These are phyloP conservation scores for Aspergillus pseudonomiae DNA, from an alignment of 2,329 filamentous ascomycete genomes.

Conservation along the genomic window DNA sequence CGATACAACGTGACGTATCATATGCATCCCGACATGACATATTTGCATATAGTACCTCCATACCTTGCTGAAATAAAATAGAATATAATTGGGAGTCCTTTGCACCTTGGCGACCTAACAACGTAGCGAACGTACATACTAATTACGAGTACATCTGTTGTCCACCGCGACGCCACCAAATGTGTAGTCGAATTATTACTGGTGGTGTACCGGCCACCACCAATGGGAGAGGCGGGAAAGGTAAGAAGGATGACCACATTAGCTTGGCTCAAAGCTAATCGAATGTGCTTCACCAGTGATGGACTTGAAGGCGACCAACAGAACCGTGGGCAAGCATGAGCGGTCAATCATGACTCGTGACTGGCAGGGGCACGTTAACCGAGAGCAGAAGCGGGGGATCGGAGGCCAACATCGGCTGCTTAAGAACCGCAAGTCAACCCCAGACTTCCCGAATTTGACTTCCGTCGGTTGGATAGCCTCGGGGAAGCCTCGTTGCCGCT, in stretches of 20 bases:
- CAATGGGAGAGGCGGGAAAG: too few species aligned
- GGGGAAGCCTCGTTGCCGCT: slow-evolving; percentile 16
- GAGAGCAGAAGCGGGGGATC: slow-evolving; percentile 16
- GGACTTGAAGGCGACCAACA: not conserved
- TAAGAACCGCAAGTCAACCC: slow-evolving; percentile 5
- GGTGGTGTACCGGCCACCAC: too few species aligned
- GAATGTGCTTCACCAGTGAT: not conserved
- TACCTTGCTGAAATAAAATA: too few species aligned
- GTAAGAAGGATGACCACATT: not conserved
- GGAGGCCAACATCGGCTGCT: slow-evolving; percentile 23
- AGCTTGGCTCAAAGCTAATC: not conserved
- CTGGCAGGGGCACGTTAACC: slow-evolving; percentile 10
- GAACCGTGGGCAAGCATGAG: not conserved
- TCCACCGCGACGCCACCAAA: too few species aligned
- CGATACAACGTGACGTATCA: not conserved
- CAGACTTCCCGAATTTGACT: slow-evolving; percentile 27
- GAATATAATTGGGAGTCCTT: too few species aligned
- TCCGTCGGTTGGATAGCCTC: slow-evolving; percentile 28
- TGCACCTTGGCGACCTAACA: too few species aligned
- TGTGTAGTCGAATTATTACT: too few species aligned
- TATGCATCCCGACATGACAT: not conserved
- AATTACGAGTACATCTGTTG: too few species aligned
- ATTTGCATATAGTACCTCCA: too few species aligned
- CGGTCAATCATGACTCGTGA: not conserved
- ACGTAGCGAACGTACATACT: too few species aligned